Evolutionary conservation across 2,329 filamentous ascomycete genomes (phyloP).

Genomic region (Thelonectria blattea): DNA sequence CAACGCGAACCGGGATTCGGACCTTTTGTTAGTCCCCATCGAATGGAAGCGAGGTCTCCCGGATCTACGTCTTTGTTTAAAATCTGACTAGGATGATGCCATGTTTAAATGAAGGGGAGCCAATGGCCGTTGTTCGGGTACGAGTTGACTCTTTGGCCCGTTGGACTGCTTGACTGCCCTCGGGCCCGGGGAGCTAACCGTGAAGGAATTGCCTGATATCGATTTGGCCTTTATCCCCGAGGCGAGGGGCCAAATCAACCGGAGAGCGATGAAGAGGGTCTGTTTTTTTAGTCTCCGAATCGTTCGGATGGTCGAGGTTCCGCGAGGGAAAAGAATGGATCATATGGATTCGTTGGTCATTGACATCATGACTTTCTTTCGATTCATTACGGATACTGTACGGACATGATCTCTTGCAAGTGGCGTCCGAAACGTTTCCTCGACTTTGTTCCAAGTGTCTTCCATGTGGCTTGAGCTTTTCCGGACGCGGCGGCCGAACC

Average conservation of each 20-base stretch:
- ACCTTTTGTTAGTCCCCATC: background rate
- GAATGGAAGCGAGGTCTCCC: background rate
- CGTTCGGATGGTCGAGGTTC: background rate
- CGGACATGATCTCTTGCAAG: too few species aligned
- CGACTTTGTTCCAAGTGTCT: too few species aligned
- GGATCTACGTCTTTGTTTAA: background rate
- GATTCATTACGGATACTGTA: background rate
- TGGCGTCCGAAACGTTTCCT: too few species aligned
- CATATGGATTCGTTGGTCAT: background rate
- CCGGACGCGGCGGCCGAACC: conserved; percentile 31
- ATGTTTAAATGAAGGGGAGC: background rate
- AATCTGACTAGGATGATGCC: background rate
- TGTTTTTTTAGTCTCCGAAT: background rate
- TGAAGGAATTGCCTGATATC: too few species aligned
- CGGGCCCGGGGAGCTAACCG: too few species aligned
- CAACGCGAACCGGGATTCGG: conserved; percentile 17
- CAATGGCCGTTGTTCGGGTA: background rate
- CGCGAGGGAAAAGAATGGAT: background rate
- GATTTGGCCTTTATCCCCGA: background rate
- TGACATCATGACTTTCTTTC: background rate
- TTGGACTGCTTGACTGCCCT: too few species aligned
- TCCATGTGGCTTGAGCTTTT: background rate
- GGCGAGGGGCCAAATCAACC: background rate
- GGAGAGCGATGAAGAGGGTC: too few species aligned
- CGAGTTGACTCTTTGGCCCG: too few species aligned